These are phyloP conservation scores for Candida dajiaensis DNA, from an alignment of 805 yeast species.

Conservation along the genomic window DNA sequence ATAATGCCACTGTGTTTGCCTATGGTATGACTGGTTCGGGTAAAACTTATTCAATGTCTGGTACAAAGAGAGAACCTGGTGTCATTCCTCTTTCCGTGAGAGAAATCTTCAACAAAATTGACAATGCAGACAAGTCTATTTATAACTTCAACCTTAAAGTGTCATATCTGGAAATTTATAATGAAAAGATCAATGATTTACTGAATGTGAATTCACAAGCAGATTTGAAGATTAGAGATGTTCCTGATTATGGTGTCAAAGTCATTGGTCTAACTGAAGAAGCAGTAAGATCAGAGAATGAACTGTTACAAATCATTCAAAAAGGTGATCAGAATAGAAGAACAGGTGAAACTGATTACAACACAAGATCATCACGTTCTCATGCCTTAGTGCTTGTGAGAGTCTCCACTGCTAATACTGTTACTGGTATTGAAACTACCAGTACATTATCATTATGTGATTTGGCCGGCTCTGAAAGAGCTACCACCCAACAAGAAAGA, in stretches of 20 bases:
- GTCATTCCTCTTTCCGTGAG: conserved; percentile 73
- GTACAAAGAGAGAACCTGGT: conserved; percentile 53
- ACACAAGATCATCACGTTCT: conserved; percentile 81
- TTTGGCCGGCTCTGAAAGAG: conserved; percentile 94
- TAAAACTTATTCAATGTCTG: conserved; percentile 90
- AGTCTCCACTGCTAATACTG: conserved; percentile 39
- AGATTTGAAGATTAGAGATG: conserved; percentile 77
- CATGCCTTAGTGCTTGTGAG: conserved; percentile 82
- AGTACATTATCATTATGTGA: conserved; percentile 84
- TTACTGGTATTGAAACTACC: conserved; percentile 31
- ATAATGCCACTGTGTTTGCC: conserved; percentile 85
- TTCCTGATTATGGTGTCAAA: conserved; percentile 60
- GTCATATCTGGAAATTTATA: conserved; percentile 86
- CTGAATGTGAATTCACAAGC: conserved; percentile 32
- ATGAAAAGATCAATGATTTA: conserved; percentile 83
- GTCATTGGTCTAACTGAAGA: conserved; percentile 71
- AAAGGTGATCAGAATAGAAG: conserved; percentile 70
- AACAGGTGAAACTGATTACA: conserved; percentile 87
- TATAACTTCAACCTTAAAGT: conserved; percentile 43
- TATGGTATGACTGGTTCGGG: conserved; percentile 98
- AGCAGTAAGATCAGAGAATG: conserved; percentile 47
- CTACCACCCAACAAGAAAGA: conserved; percentile 59
- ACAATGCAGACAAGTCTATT: conserved; percentile 18
- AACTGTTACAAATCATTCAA: conserved; percentile 53
- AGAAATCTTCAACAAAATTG: conserved; percentile 47